Percentiles rank a stretch among this genome's conserved stretches.
Conservation (phyloP, 108 stramenopile species). For the Pseudonitzschia multiseries region DNA sequence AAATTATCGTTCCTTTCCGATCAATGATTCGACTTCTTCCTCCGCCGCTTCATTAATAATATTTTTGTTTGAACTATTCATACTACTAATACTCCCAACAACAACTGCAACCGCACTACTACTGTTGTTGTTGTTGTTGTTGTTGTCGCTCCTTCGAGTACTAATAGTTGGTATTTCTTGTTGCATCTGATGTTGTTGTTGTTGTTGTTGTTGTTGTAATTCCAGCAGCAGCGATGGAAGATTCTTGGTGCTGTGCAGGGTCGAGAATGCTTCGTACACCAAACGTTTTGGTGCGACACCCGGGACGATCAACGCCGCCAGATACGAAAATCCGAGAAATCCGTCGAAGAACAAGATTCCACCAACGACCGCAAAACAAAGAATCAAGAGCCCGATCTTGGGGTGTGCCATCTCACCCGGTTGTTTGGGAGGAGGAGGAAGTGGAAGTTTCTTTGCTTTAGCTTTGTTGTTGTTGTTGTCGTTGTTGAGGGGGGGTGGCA, state of each 20-base stretch:
- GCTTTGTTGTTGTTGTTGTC: too few relatives aligned
- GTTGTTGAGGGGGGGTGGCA: too few relatives aligned
- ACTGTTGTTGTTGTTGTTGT: too few relatives aligned
- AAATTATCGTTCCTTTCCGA: conserved; percentile 18
- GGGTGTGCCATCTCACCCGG: conserved; percentile 80
- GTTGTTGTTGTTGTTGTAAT: background rate
- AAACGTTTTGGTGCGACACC: conserved; percentile 55
- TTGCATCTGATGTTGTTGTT: too few relatives aligned
- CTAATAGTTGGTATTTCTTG: background rate
- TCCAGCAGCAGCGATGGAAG: conserved; percentile 34
- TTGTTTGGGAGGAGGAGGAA: conserved; percentile 24
- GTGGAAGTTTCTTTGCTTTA: conserved; percentile 6
- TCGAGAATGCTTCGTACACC: conserved; percentile 61
- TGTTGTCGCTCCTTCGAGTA: too few relatives aligned
- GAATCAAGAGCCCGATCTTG: conserved; percentile 59
- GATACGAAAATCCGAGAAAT: conserved; percentile 81
- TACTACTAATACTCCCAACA: background rate
- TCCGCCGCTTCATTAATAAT: background rate
- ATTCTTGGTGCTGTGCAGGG: conserved; percentile 44
- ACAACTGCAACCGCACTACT: too few relatives aligned
- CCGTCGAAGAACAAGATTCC: conserved; percentile 77
- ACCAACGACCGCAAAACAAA: conserved; percentile 61
- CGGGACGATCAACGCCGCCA: conserved; percentile 70
- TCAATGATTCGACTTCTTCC: conserved; percentile 22
- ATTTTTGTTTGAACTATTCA: too few relatives aligned